A percentile compares a stretch with the other conserved stretches of the same genome.
Conservation (phyloP, 495 filamentous ascomycete species). For the Penicillium dipodomyicola region DNA sequence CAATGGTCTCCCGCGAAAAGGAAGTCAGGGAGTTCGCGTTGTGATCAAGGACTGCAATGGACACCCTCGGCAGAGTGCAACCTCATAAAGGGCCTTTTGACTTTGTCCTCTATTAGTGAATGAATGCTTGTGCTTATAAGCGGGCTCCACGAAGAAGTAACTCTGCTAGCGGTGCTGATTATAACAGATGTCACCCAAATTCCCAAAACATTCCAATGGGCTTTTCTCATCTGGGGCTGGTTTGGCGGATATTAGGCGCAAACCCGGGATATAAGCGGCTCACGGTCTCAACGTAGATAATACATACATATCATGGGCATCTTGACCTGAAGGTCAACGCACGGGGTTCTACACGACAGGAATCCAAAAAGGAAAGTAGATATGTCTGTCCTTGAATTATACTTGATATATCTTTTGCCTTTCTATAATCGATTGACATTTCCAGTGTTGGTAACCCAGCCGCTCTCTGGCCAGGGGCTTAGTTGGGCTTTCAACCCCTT, state of each 20-base stretch:
- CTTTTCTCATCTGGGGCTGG: background rate
- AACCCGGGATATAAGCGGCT: background rate
- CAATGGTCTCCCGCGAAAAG: constrained; percentile 13
- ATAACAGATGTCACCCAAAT: background rate
- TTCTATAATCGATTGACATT: background rate
- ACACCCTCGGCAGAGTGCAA: background rate
- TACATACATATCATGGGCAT: background rate
- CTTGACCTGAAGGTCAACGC: background rate
- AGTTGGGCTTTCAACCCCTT: constrained; percentile 5
- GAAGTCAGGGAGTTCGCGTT: constrained; percentile 15
- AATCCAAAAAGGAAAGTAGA: background rate
- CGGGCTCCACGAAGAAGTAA: background rate
- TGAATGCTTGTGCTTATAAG: background rate
- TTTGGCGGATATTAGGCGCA: constrained; percentile 3
- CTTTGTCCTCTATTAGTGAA: background rate
- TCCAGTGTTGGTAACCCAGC: background rate
- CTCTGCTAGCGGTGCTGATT: too few relatives aligned
- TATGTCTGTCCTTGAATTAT: background rate
- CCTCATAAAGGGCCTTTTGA: background rate
- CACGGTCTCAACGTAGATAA: background rate
- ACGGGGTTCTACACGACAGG: background rate
- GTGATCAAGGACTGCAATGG: constrained; percentile 7
- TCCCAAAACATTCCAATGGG: too few relatives aligned
- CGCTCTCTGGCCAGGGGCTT: background rate
- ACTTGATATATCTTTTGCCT: background rate